Evolutionary conservation across 805 yeast species (phyloP), one percentile per base, ranked within the genome.

Genomic region (Candida boidinii): DNA sequence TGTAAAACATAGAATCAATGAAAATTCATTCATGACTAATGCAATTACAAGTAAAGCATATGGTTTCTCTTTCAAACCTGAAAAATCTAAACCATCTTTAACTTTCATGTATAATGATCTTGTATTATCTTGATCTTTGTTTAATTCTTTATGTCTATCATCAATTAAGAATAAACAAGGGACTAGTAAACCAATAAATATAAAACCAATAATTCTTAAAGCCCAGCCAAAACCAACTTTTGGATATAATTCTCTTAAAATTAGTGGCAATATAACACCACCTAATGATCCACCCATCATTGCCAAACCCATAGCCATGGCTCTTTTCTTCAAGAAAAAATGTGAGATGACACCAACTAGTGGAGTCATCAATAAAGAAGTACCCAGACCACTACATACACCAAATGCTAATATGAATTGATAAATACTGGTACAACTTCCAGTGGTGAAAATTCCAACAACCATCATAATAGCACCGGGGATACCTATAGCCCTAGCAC

Each of bases 221-320:
- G 81, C 77, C 82, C 83, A 76, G 7, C 59, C 53, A 41, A 66
- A 76, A 0, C 81, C 82, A 19, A 72, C 68, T 31, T 60, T 56
- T 2, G 46, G 48, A 41, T 72, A 76, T 19, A 76, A 49, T 21
- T 60, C 56, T 39, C 73, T 63, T 39, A 76, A 59, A 53, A 73
- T 62, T 31, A 73, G 52, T 3, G 81, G 78, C 54, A 76, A 67
- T 9, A 66, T 43, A 35, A 72, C 58, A 26, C 79, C 80, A 16
- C 79, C 80, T 14, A 73, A 34, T 4, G 76, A 68, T 2, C 78
- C 79, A 15, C 79, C 79, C 23, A 66, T 61, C 35, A 79, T 72
- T 4, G 79, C 78, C 3, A 76, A 41, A 0, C 85, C 83, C 23
- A 75, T 58, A 5, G 79, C 82, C 34, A 64, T 48, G 0, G 79